Evolutionary conservation across 2,329 filamentous ascomycete genomes (phyloP).

Genomic region (Hymenoscyphus fructigenus): DNA sequence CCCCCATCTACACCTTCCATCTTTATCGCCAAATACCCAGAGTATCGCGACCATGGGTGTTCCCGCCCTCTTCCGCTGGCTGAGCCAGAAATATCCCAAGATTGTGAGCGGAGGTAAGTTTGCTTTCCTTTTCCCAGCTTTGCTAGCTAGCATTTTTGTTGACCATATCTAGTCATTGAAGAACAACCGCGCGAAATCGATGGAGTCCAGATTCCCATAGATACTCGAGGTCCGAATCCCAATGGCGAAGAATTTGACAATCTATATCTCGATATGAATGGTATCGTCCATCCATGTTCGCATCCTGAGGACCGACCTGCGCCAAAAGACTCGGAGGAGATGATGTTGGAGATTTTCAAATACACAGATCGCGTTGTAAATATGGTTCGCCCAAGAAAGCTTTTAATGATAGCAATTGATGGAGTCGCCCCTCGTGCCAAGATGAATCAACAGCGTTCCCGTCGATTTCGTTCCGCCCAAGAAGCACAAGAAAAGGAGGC

Average conservation of each 20-base stretch:
- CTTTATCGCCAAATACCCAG: background rate
- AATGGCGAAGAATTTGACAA: slow-evolving; percentile 99
- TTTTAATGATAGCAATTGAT: slow-evolving; percentile 97
- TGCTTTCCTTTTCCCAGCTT: background rate
- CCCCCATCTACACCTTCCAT: background rate
- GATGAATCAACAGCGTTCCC: slow-evolving; percentile 98
- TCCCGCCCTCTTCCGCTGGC: slow-evolving; percentile 70
- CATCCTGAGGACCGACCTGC: slow-evolving; percentile 92
- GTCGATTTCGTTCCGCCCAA: slow-evolving; percentile 90
- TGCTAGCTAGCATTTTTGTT: slow-evolving; percentile 61
- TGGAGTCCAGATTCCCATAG: slow-evolving; percentile 80
- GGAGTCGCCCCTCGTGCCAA: slow-evolving; percentile 96
- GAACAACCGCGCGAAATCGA: slow-evolving; percentile 80
- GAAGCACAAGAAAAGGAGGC: slow-evolving; percentile 93
- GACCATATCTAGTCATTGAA: slow-evolving; percentile 85
- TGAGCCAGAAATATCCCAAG: slow-evolving; percentile 96
- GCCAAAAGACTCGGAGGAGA: slow-evolving; percentile 93
- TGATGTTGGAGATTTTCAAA: slow-evolving; percentile 98
- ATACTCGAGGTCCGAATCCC: slow-evolving; percentile 81
- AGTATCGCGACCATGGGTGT: slow-evolving; percentile 29
- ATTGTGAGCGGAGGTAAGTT: slow-evolving; percentile 57
- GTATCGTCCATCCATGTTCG: slow-evolving; percentile 97
- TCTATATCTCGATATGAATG: slow-evolving; percentile 98
- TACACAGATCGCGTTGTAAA: slow-evolving; percentile 99
- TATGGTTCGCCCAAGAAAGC: slow-evolving; percentile 94